phyloP scores from a whole-genome alignment of 2,329 filamentous ascomycete species.

The Verticillium nonalfalfae region DNA sequence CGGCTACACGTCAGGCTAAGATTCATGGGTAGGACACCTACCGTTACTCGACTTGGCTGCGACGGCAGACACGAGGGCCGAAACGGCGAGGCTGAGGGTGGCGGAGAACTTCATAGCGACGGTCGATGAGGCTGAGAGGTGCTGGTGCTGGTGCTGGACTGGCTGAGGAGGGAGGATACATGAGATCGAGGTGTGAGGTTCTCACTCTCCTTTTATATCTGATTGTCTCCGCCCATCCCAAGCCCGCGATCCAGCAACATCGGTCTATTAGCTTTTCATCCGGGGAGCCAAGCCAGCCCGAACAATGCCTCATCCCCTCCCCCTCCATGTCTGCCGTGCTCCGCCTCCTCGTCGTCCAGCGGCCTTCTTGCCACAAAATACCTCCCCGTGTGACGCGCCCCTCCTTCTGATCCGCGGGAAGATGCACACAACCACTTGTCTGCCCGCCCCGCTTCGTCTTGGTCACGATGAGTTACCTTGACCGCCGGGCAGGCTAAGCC shows the following conservation, averaged over 20 bases:
- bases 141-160: slow-evolving; percentile 5
- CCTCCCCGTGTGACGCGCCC: not conserved
- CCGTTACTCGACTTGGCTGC: slow-evolving; percentile 1
- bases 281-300: not conserved
- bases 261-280: not conserved
- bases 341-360: not conserved
- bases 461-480: too few relatives aligned
- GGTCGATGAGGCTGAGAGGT: not conserved
- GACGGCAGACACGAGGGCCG: slow-evolving; percentile 9
- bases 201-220: not conserved
- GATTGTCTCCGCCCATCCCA: not conserved
- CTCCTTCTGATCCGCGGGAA: not conserved
- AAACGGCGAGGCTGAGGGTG: slow-evolving; percentile 5
- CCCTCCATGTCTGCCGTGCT: not conserved
- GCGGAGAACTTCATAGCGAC: slow-evolving; percentile 10
- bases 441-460: too few relatives aligned
- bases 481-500: too few relatives aligned
- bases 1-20: too few relatives aligned
- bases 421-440: too few relatives aligned
- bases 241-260: not conserved
- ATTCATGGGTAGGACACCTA: not conserved
- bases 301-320: not conserved
- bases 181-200: not conserved
- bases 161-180: slow-evolving; percentile 3
- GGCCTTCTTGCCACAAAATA: not conserved